Evolutionary conservation across 1,284 basidiomycete species (phyloP).

Genomic region (Boletellus deceptivus): DNA sequence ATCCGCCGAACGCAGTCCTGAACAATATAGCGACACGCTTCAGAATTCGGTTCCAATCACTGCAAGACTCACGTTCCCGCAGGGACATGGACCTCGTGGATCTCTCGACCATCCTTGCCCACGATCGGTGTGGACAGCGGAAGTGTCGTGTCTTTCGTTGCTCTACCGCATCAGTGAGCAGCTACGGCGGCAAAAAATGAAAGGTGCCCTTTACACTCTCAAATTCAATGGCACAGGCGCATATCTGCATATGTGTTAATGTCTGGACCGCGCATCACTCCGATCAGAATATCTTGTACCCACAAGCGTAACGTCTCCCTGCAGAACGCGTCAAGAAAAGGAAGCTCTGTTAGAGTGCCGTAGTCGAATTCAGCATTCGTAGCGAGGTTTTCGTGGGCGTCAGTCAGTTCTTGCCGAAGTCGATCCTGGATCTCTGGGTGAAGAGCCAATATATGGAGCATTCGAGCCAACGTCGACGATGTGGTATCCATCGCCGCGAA

Average conservation of each 20-base stretch:
- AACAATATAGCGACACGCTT: too few species aligned
- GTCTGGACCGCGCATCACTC: background rate
- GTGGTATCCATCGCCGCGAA: constrained; percentile 6
- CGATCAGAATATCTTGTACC: background rate
- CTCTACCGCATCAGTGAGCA: background rate
- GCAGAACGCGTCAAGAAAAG: constrained; percentile 1
- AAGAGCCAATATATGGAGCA: background rate
- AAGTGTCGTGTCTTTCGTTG: too few species aligned
- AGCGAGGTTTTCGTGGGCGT: background rate
- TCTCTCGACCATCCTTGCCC: background rate
- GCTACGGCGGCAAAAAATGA: background rate
- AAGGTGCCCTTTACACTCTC: background rate
- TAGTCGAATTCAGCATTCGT: background rate
- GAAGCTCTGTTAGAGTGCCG: background rate
- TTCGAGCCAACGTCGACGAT: background rate
- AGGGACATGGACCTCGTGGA: too few species aligned
- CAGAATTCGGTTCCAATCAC: too few species aligned
- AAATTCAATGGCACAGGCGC: background rate
- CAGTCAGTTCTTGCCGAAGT: background rate
- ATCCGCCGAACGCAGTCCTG: too few species aligned
- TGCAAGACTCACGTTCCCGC: too few species aligned
- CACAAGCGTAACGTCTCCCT: background rate
- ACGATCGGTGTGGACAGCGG: background rate
- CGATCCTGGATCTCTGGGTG: background rate
- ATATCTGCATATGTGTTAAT: background rate